phyloP scores from a whole-genome alignment of 2,329 filamentous ascomycete species.

The Fusarium subglutinans region DNA sequence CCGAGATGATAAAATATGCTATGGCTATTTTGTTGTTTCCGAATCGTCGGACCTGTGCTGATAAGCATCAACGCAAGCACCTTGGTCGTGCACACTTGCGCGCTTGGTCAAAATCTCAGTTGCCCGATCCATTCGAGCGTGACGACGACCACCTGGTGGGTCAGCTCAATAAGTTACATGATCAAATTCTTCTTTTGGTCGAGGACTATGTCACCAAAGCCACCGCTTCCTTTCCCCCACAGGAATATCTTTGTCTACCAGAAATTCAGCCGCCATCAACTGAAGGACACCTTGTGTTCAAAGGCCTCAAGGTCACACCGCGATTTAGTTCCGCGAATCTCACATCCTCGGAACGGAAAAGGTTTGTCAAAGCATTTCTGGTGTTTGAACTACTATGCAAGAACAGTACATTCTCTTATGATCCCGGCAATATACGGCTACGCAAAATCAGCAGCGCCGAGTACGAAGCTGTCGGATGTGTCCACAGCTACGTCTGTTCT shows the following conservation, averaged over 20 bases:
- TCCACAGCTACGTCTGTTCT: conserved; percentile 8
- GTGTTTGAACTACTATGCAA: conserved; percentile 7
- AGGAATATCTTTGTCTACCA: conserved; percentile 19
- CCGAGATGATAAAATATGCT: conserved; percentile 9
- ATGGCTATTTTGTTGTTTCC: background rate
- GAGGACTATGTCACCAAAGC: conserved; percentile 34
- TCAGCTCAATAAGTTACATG: background rate
- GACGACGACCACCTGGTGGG: background rate
- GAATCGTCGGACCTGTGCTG: too few species aligned
- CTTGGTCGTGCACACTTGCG: background rate
- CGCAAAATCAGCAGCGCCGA: too few species aligned
- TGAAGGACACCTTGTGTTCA: conserved; percentile 5
- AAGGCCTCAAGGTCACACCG: background rate
- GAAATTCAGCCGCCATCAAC: background rate
- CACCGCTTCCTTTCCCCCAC: conserved; percentile 6
- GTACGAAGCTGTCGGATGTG: conserved; percentile 1
- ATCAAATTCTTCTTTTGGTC: background rate
- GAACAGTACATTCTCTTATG: too few species aligned
- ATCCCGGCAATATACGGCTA: too few species aligned
- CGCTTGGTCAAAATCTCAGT: background rate
- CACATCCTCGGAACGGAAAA: background rate
- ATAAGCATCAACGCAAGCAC: too few species aligned
- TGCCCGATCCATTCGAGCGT: conserved; percentile 8
- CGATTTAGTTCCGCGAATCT: conserved; percentile 6
- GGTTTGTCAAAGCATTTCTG: conserved; percentile 16